Base-by-base conservation (phyloP, 352 stramenopile species). In the Globisporangium iwayamae region DNA sequence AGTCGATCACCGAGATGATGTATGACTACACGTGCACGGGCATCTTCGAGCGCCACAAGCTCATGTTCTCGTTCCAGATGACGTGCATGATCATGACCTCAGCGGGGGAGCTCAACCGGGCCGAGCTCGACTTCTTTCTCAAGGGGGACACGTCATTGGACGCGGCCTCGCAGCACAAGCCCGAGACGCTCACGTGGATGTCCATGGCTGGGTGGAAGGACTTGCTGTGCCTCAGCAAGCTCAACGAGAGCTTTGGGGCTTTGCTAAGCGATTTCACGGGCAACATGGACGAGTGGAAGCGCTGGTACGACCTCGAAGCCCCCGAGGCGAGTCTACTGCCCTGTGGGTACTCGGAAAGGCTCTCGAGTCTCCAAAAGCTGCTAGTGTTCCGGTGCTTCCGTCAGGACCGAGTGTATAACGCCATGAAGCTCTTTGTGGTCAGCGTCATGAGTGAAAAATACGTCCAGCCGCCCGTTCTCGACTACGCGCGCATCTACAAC, bases 31-130 rank as follows among this genome's bases (percentile, higher is more conserved):
- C 92, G 10, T 98, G 95, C 65, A 98, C 91, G 7, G 95, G 95
- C 28, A 98, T 98, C 65, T 98, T 98, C 53, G 95, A 98, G 81
- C 85, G 91, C n/a, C 95, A 98, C 76, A 98, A 98, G 74, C 84
- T 98, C 63, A 98, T 98, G 91, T 98, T 98, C 69, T 94, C 88
- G 38, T 98, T 98, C 71, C 93, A 98, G 71, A 97, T 98, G 87
- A 97, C 94, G 14, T 97, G 89, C 69, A 98, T 98, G 94, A 97
- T 98, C 68, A 81, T 98, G 71, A 79, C 84, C 45, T 90, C 88
- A 13, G 81, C 93, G 0, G 80, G 81, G 16, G 78, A 90, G 6
- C 74, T 98, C 18, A 87, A 97, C 43, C 85, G 88, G 1, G 65
- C 71, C 0, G 87, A 98, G 62, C 83, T 98, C 18, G 94, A 98